Evolutionary conservation across 1,139 yeast genomes (phyloP).

Genomic region (Hemisphaericaspora xylofermentans): DNA sequence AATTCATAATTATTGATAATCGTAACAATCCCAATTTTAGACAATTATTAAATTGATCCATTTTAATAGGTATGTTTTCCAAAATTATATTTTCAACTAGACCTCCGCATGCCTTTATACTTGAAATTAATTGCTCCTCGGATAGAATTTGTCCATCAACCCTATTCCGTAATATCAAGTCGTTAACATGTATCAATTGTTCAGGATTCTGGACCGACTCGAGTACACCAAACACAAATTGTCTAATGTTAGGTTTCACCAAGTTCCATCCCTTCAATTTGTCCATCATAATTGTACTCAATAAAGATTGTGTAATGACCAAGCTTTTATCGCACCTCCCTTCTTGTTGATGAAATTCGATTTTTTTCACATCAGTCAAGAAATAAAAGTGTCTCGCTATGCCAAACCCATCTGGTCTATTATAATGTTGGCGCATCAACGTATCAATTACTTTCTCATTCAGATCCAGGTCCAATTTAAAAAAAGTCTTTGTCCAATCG

Average conservation of each 20-base stretch:
- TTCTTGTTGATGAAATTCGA: neutral
- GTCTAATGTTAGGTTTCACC: neutral
- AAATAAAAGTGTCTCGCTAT: conserved; percentile 17
- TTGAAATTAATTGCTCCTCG: neutral
- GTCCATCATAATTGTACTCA: neutral
- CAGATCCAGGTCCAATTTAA: neutral
- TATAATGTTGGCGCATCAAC: conserved; percentile 11
- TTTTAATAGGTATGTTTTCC: conserved; percentile 11
- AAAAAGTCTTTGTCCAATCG: conserved; percentile 7
- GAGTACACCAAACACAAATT: neutral
- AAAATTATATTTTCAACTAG: neutral
- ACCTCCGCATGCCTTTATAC: neutral
- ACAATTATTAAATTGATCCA: conserved; percentile 12
- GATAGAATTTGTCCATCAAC: neutral
- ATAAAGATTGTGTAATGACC: neutral
- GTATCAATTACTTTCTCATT: conserved; percentile 13
- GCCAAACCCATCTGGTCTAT: conserved; percentile 9
- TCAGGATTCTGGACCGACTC: conserved; percentile 1
- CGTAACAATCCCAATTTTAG: conserved; percentile 12
- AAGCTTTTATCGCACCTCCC: neutral
- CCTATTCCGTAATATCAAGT: neutral
- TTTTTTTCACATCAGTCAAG: conserved; percentile 8
- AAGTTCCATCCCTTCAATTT: neutral
- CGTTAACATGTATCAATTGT: conserved; percentile 4
- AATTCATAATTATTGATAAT: conserved; percentile 13